Conservation (phyloP, 306 rosid species). For the Casuarina equisetifolia region DNA sequence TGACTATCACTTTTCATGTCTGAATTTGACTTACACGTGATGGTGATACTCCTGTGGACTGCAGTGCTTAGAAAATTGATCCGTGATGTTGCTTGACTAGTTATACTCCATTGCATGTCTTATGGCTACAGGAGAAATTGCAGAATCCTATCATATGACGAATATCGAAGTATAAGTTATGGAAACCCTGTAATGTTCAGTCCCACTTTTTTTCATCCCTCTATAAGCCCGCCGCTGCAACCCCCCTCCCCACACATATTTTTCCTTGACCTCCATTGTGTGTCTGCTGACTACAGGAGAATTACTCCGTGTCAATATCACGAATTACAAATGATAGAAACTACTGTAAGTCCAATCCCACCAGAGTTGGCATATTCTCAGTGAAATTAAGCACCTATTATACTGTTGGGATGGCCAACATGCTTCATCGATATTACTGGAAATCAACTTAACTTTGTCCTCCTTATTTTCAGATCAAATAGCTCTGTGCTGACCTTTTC, state of each 20-base stretch:
- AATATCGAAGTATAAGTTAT: not conserved
- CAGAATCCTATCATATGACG: not conserved
- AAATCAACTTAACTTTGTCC: not conserved
- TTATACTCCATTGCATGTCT: not conserved
- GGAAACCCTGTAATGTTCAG: not conserved
- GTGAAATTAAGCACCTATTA: not conserved
- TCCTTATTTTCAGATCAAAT: not conserved
- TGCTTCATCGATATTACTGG: not conserved
- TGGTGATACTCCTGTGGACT: not conserved
- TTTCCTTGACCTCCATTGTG: too few species aligned
- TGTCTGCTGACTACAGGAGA: too few species aligned
- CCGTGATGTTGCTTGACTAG: not conserved
- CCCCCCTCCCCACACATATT: too few species aligned
- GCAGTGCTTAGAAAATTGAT: not conserved
- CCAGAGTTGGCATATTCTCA: not conserved
- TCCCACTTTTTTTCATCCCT: too few species aligned
- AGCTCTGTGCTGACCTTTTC: not conserved
- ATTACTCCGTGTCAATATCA: too few species aligned
- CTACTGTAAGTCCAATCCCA: not conserved
- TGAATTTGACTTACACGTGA: not conserved
- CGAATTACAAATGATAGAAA: not conserved
- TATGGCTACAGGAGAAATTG: not conserved
- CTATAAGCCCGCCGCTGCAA: too few species aligned
- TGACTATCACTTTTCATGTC: not conserved
- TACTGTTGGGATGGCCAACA: not conserved